Evolutionary conservation across 495 filamentous ascomycete species (phyloP), one percentile per base, ranked within the genome.

Genomic region (Aspergillus heteromorphus): DNA sequence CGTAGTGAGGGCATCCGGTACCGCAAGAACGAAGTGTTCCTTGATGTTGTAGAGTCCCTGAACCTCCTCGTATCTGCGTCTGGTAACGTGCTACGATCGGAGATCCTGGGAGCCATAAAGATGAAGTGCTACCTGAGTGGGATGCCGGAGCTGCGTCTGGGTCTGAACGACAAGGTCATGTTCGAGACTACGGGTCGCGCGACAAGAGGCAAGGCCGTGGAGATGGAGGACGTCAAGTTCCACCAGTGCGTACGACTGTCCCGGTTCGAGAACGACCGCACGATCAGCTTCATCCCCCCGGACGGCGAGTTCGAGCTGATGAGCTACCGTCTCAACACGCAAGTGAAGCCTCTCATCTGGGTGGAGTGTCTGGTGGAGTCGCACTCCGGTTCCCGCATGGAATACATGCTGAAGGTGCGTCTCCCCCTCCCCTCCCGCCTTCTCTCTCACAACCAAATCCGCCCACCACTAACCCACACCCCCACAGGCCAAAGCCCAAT

Each of bases 181-280:
- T 99, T 99, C 65, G 95, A 99, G 75, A 93, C 90, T 27, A 99
- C 95, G 8, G 95, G 95, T 13, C 81, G 95, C 49, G 91, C 95
- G 8, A 96, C 91, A 48, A 75, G 95, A 65, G 95, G 95, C 47
- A 99, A 99, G 72, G 89, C 93, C 10, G 92, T 99, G 50, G 95
- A 99, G 73, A 99, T 99, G 95, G 95, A 99, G 71, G 95, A 99
- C 59, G 95, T 99, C 65, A 99, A 97, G 65, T 99, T 99, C 73
- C 95, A 99, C 73, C 95, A 99, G 68, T 99, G 95, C 72, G 95
- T 99, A 54, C 85, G 95, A 58, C 74, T 99, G 53, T 92, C 89
- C 18, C 80, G 95, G 23, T 99, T 99, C 75, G 95, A 99, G 71
- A 99, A 97, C 64, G 95, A 99, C 72, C 80, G 95, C 40, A 99